phyloP scores from a whole-genome alignment of 1,139 yeast genomes.

The Lodderomyces pseudojiufengensis region DNA sequence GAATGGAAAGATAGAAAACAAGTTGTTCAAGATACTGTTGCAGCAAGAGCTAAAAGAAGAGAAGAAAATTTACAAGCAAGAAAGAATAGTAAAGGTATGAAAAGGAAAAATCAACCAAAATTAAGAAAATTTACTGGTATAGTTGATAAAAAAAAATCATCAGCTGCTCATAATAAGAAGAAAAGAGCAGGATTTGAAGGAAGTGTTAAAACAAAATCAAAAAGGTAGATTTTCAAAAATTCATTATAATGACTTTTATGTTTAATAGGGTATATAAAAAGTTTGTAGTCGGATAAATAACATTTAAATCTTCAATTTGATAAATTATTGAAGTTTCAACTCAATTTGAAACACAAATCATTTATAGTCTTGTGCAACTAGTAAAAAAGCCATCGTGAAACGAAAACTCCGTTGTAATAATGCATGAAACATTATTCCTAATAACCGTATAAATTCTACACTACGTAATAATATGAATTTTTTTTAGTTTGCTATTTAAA shows the following conservation, averaged over 20 bases:
- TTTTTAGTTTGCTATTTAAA: too few species aligned
- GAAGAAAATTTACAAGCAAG: slow-evolving; percentile 85
- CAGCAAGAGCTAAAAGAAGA: slow-evolving; percentile 76
- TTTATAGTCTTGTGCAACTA: too few species aligned
- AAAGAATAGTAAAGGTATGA: slow-evolving; percentile 73
- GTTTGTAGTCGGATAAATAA: too few species aligned
- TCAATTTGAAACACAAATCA: too few species aligned
- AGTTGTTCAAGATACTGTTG: slow-evolving; percentile 68
- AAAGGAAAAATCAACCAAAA: slow-evolving; percentile 58
- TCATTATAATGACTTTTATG: neutral
- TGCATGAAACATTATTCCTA: too few species aligned
- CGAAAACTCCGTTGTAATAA: too few species aligned
- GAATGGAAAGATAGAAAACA: slow-evolving; percentile 89
- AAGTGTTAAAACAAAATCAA: slow-evolving; percentile 37
- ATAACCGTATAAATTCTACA: too few species aligned
- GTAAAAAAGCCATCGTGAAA: too few species aligned
- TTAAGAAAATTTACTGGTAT: slow-evolving; percentile 66
- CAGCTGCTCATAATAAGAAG: slow-evolving; percentile 20
- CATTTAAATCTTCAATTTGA: too few species aligned
- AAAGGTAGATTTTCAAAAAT: slow-evolving; percentile 14
- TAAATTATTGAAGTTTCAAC: too few species aligned
- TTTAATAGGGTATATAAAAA: too few species aligned
- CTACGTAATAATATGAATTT: too few species aligned
- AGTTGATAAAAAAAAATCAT: slow-evolving; percentile 26
- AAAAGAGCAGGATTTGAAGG: slow-evolving; percentile 63